Conservation (phyloP, 108 stramenopile genomes). For the Licmophora abbreviata region DNA sequence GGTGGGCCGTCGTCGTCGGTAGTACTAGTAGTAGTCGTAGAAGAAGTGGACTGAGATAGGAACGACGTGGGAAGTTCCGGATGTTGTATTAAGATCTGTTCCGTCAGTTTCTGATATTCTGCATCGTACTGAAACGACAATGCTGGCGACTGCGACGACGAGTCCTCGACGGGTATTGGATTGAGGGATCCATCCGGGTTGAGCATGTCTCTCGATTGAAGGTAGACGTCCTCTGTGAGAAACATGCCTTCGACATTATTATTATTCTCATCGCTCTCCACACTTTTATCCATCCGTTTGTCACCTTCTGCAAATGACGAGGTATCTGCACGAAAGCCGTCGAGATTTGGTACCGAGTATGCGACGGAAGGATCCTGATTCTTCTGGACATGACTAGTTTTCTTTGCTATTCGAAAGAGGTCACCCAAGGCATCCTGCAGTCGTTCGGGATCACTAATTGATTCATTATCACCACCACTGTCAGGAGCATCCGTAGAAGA, state of each 20-base stretch:
- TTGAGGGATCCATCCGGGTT: constrained; percentile 1
- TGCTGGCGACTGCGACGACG: no score
- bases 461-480: no score
- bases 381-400: neutral
- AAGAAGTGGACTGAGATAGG: neutral
- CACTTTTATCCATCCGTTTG: neutral
- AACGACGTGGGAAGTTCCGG: neutral
- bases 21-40: neutral
- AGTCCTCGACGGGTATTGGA: neutral
- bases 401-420: neutral
- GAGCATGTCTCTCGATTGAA: neutral
- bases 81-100: neutral
- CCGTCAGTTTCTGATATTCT: neutral
- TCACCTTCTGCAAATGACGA: no score
- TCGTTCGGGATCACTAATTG: neutral
- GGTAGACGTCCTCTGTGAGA: neutral
- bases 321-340: no score
- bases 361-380: no score
- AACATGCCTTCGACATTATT: neutral
- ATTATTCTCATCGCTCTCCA: neutral
- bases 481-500: no score
- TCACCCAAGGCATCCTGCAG: neutral
- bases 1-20: neutral
- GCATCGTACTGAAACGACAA: no score
- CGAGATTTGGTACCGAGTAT: no score